phyloP scores from a whole-genome alignment of 1,284 basidiomycete species.

The Boletellus deceptivus region DNA sequence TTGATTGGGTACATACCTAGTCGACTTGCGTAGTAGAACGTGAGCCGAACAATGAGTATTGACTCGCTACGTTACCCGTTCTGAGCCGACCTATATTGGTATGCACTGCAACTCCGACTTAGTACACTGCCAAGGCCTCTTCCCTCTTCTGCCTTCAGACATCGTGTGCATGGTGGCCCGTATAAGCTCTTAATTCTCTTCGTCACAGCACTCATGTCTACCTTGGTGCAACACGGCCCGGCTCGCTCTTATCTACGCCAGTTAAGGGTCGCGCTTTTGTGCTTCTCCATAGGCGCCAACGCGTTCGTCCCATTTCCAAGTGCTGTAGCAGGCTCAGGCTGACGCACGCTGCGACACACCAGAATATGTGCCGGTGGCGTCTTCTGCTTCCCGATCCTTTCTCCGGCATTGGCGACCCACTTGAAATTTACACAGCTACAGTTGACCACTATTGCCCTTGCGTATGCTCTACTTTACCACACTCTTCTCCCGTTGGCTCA shows the following conservation, averaged over 20 bases:
- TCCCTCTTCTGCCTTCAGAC: too few species aligned
- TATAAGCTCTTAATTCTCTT: not conserved
- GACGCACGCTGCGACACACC: not conserved
- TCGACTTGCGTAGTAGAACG: too few species aligned
- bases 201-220: constrained; percentile 10
- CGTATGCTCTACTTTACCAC: constrained; percentile 39
- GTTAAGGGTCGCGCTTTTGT: constrained; percentile 37
- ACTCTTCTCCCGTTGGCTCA: not conserved
- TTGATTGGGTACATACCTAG: too few species aligned
- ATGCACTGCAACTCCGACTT: too few species aligned
- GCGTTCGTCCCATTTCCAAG: constrained; percentile 45
- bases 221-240: constrained; percentile 5
- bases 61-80: too few species aligned
- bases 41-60: too few species aligned
- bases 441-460: constrained; percentile 71
- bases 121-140: too few species aligned
- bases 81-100: too few species aligned
- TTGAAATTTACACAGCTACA: constrained; percentile 70
- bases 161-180: not conserved
- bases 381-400: constrained; percentile 72
- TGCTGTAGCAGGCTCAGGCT: not conserved
- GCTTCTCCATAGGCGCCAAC: constrained; percentile 58
- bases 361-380: constrained; percentile 72
- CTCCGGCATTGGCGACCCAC: constrained; percentile 55
- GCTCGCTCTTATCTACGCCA: constrained; percentile 17